Evolutionary conservation across 2,329 filamentous ascomycete genomes (phyloP).

Genomic region (Colletotrichum sojae): DNA sequence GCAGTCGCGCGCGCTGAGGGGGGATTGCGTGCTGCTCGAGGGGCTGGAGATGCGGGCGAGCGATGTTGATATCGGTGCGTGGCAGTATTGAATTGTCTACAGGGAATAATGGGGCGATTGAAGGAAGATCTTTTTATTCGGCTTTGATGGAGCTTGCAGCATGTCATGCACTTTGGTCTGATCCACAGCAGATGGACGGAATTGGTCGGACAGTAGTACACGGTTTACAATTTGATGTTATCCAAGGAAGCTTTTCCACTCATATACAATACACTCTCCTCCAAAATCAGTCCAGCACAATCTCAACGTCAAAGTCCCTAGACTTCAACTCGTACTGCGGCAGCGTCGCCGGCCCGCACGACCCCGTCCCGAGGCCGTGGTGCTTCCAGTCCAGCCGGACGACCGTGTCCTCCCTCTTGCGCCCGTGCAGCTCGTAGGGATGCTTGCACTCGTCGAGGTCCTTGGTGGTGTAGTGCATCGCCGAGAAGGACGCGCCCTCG

Average conservation of each 20-base stretch:
- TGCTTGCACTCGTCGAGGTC: slow-evolving; percentile 70
- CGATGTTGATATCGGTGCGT: slow-evolving; percentile 50
- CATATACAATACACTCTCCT: slow-evolving; percentile 5
- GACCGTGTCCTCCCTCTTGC: slow-evolving; percentile 64
- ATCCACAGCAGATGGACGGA: not conserved
- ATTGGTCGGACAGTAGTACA: not conserved
- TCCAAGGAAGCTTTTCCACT: not conserved
- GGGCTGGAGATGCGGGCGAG: slow-evolving; percentile 50
- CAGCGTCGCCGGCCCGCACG: slow-evolving; percentile 71
- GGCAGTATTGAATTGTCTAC: slow-evolving; percentile 52
- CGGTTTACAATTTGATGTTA: slow-evolving; percentile 13
- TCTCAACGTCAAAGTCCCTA: slow-evolving; percentile 59
- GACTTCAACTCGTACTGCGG: slow-evolving; percentile 61
- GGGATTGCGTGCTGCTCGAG: slow-evolving; percentile 51
- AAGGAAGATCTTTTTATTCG: no score
- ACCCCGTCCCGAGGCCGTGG: slow-evolving; percentile 74
- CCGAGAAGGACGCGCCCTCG: slow-evolving; percentile 69
- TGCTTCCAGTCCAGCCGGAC: slow-evolving; percentile 73
- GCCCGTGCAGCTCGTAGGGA: slow-evolving; percentile 70
- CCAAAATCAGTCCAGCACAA: slow-evolving; percentile 61
- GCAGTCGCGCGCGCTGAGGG: slow-evolving; percentile 40
- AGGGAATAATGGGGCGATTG: no score
- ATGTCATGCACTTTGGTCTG: not conserved
- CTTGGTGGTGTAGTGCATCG: slow-evolving; percentile 66
- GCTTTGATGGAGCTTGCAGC: slow-evolving; percentile 32